Percentiles rank a stretch among this genome's conserved stretches.
Evolutionary conservation across 1,284 basidiomycete species (phyloP).

Genomic region (Boletus mariae): DNA sequence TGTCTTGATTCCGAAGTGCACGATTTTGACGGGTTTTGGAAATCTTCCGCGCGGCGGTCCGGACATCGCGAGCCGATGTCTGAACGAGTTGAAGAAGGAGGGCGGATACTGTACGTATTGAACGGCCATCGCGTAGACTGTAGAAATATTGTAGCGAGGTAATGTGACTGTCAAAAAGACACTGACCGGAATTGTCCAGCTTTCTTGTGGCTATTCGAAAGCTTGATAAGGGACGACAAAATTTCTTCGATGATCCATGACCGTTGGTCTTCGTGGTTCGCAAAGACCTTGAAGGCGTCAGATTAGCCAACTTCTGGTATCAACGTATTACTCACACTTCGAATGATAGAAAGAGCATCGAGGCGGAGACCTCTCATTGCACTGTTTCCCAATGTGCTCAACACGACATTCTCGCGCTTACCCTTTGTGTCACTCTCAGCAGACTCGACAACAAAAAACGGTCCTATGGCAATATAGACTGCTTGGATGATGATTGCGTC

Average conservation of each 20-base stretch:
- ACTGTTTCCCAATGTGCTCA: constrained; percentile 63
- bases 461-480: constrained; percentile 88
- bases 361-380: constrained; percentile 79
- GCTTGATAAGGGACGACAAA: constrained; percentile 80
- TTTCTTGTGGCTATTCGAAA: constrained; percentile 85
- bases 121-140: constrained; percentile 75
- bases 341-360: constrained; percentile 78
- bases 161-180: background rate
- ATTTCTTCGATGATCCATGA: constrained; percentile 98
- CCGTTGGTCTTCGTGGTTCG: constrained; percentile 84
- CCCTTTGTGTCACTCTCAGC: constrained; percentile 48
- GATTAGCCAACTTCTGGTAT: background rate
- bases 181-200: constrained; percentile 81
- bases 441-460: constrained; percentile 83
- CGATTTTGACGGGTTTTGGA: constrained; percentile 59
- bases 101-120: constrained; percentile 90
- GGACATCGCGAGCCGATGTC: constrained; percentile 81
- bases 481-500: constrained; percentile 86
- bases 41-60: constrained; percentile 57
- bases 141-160: background rate
- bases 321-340: constrained; percentile 59
- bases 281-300: constrained; percentile 66
- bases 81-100: constrained; percentile 94
- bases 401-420: constrained; percentile 54
- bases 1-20: constrained; percentile 60